Evolutionary conservation across 129 eudicot species (phyloP).

Genomic region (sunflower (Helianthus annuus)): HanXRQr2.0-SUNRISE NC_035433.2:138333417-138333916

Average conservation of each 20-base stretch:
- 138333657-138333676: constrained; percentile 50
- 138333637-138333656: constrained; percentile 47
- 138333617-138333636: constrained; percentile 48
- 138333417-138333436: constrained; percentile 38
- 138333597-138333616: constrained; percentile 46
- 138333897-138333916: no score
- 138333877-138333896: no score
- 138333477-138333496: constrained; percentile 49
- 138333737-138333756: no score
- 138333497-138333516: background rate
- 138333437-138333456: constrained; percentile 56
- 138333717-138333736: no score
- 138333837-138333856: no score
- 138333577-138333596: constrained; percentile 50
- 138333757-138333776: no score
- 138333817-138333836: no score
- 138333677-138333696: constrained; percentile 33
- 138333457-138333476: constrained; percentile 54
- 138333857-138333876: no score
- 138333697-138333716: no score
- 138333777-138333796: no score
- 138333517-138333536: background rate
- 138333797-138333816: no score
- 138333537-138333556: background rate
- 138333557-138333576: background rate